Evolutionary conservation across 2,329 filamentous ascomycete species (phyloP).

Genomic region (Furcasterigmium sp.): DNA sequence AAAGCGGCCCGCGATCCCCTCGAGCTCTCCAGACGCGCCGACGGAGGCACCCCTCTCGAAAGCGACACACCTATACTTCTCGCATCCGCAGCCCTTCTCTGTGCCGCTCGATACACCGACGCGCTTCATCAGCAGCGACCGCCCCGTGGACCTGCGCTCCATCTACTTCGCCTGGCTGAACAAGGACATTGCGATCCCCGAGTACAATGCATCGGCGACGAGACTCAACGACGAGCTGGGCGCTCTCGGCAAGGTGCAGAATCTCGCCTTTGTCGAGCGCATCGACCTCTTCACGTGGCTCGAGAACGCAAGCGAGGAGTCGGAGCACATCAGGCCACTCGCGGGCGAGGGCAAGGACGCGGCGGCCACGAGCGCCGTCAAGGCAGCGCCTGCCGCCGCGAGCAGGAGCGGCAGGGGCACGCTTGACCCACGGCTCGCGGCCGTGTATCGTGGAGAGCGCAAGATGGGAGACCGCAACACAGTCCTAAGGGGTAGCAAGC

Average conservation of each 20-base stretch:
- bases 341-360: conserved; percentile 48
- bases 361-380: conserved; percentile 28
- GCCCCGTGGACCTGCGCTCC: conserved; percentile 79
- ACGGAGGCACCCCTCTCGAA: conserved; percentile 62
- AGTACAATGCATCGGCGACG: conserved; percentile 83
- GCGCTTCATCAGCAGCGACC: conserved; percentile 76
- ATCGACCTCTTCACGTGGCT: conserved; percentile 91
- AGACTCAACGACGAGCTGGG: conserved; percentile 75
- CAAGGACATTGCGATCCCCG: conserved; percentile 81
- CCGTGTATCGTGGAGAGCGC: conserved; percentile 88
- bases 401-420: conserved; percentile 57
- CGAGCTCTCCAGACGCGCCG: conserved; percentile 61
- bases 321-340: conserved; percentile 85
- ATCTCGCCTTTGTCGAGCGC: conserved; percentile 85
- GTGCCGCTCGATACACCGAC: conserved; percentile 70
- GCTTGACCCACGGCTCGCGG: conserved; percentile 74
- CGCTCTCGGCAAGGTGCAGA: conserved; percentile 67
- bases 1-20: conserved; percentile 65
- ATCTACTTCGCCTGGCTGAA: conserved; percentile 97
- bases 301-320: conserved; percentile 82
- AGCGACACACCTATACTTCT: conserved; percentile 77
- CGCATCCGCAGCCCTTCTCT: conserved; percentile 50
- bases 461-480: conserved; percentile 91
- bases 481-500: conserved; percentile 79
- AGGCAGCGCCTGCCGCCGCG: conserved; percentile 33